These are phyloP conservation scores for Fusarium sp. DNA, from an alignment of 2,329 filamentous ascomycete genomes.

Conservation along the genomic window DNA sequence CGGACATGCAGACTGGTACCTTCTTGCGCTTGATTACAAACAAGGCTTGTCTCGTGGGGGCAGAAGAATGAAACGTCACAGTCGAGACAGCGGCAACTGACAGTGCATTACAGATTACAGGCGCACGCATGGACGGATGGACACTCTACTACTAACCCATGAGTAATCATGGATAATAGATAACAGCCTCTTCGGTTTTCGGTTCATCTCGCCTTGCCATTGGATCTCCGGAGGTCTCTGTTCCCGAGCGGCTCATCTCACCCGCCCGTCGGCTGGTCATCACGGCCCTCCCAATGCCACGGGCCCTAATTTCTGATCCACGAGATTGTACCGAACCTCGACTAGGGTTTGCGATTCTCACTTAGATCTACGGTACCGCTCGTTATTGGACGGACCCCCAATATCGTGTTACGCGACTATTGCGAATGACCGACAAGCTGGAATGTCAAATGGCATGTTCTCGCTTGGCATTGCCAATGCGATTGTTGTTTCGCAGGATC, in stretches of 20 bases:
- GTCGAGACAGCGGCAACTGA: conserved; percentile 24
- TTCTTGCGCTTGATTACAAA: conserved; percentile 10
- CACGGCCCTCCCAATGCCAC: conserved; percentile 34
- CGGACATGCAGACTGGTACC: not conserved
- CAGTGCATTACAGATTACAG: not conserved
- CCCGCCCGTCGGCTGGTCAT: conserved; percentile 14
- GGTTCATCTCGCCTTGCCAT: conserved; percentile 13
- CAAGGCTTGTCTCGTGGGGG: conserved; percentile 20
- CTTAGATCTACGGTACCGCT: conserved; percentile 40
- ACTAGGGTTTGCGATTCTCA: conserved; percentile 33
- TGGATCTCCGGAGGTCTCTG: conserved; percentile 19
- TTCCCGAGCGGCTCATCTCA: conserved; percentile 25
- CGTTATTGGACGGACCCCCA: conserved; percentile 29
- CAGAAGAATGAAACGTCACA: conserved; percentile 37
- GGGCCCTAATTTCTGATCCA: conserved; percentile 32
- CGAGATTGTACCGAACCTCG: conserved; percentile 3
- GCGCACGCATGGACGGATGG: not conserved
- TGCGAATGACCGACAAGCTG: not conserved
- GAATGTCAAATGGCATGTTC: not conserved
- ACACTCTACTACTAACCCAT: not conserved
- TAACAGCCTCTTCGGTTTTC: conserved; percentile 7
- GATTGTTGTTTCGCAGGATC: not conserved
- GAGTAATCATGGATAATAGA: conserved; percentile 9
- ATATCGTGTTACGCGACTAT: not conserved
- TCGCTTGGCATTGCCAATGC: not conserved